Evolutionary conservation across 1,284 basidiomycete species (phyloP), one percentile per base, ranked within the genome.

Genomic region (Microbotryum saponariae): DNA sequence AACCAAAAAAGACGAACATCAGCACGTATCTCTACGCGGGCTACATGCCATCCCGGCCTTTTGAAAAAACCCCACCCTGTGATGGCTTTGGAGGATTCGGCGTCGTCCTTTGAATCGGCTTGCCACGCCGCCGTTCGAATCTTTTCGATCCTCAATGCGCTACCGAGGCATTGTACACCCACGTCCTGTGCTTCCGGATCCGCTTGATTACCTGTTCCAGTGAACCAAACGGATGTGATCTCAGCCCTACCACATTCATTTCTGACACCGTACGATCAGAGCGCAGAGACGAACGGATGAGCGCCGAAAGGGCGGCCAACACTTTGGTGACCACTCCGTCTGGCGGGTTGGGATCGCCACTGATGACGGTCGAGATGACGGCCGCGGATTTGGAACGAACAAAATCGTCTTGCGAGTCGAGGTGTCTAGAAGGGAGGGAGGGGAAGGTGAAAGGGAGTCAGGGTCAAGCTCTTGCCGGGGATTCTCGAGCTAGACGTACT

Each of bases 371-470:
- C 1, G 91, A 90, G 53, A 97, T 79, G 70, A 97, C 88, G 72
- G 94, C 88, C 0, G 89, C 82, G 27, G 88, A 82, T 74, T 93
- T 96, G 64, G 97, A 81, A 71, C 93, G 89, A 31, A 91, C 85
- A 70, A 96, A 97, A 74, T 96, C 91, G 74, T 98, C 94, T 69
- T 87, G 85, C 45, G 88, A 85, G 47, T 91, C 87, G 53, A 97
- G 78, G 47, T 85, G 82, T 69, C 89, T 91, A 64, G 21, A 20
- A 2, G 54, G 29, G 51, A 16, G 46, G 33, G 20, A 46, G 16
- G 16, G 16, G 25, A 25, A 2, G 14, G 37, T 10, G 37, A 20
- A 33, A 51, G 27, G 16, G 8, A 29, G 29, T 33, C 14, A 44
- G 45, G 12, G 21, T 16, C 9, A 16, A n/a, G 51, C 23, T 18